A percentile compares a stretch with the other conserved stretches of the same genome.
phyloP scores from a whole-genome alignment of 2,329 filamentous ascomycete genomes.

The Colletotrichum karsti region DNA sequence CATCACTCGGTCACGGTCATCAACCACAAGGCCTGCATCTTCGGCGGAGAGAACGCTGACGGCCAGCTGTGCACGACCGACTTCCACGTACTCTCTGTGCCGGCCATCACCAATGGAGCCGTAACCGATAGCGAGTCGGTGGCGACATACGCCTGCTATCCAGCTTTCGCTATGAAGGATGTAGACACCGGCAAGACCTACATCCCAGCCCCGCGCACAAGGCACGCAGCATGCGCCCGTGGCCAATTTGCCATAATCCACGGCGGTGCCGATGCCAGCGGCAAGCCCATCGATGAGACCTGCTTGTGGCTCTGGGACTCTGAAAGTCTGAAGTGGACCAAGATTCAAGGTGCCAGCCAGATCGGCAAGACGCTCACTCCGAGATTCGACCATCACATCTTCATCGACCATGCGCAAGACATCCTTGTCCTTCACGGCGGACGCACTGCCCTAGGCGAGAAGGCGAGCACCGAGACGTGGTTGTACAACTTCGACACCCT shows the following conservation, averaged over 20 bases:
- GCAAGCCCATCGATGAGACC: slow-evolving; percentile 39
- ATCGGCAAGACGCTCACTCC: slow-evolving; percentile 39
- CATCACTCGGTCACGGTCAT: slow-evolving; percentile 62
- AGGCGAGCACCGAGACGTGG: slow-evolving; percentile 59
- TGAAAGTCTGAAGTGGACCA: slow-evolving; percentile 43
- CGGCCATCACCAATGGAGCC: slow-evolving; percentile 44
- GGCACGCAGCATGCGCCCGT: slow-evolving; percentile 45
- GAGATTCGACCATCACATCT: slow-evolving; percentile 42
- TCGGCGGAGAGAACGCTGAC: slow-evolving; percentile 54
- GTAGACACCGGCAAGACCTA: slow-evolving; percentile 34
- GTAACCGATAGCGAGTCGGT: slow-evolving; percentile 39
- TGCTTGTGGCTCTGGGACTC: slow-evolving; percentile 49
- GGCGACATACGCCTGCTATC: slow-evolving; percentile 41
- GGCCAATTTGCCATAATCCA: slow-evolving; percentile 43
- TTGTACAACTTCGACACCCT: slow-evolving; percentile 56
- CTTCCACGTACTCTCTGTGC: slow-evolving; percentile 61
- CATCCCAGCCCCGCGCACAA: slow-evolving; percentile 41
- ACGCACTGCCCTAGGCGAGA: slow-evolving; percentile 33
- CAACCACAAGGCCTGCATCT: slow-evolving; percentile 63
- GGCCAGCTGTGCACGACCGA: slow-evolving; percentile 55
- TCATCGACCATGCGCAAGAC: slow-evolving; percentile 52
- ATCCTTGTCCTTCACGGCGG: slow-evolving; percentile 62
- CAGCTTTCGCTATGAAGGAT: slow-evolving; percentile 37
- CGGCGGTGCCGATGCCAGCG: slow-evolving; percentile 42
- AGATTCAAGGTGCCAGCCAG: slow-evolving; percentile 38